These are phyloP conservation scores for Anacardium occidentale DNA, from an alignment of 345 rosid genomes.

Conservation along the genomic window DNA sequence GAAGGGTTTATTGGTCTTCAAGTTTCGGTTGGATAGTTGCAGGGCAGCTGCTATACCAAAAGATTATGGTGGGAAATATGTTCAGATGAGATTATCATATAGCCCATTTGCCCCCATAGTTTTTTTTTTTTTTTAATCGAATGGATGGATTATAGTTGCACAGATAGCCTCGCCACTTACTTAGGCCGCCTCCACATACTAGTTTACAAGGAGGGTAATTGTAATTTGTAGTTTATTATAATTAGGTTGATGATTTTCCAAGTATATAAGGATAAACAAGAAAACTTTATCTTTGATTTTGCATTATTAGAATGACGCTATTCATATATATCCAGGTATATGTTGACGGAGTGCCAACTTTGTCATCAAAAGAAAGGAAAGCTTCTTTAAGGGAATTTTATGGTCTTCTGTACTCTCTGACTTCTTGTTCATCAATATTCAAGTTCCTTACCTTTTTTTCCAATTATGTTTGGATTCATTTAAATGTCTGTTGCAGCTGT, in stretches of 20 bases:
- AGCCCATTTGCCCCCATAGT: slow-evolving; percentile 61
- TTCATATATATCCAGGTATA: slow-evolving; percentile 39
- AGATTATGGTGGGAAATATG: slow-evolving; percentile 42
- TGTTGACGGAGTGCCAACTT: slow-evolving; percentile 55
- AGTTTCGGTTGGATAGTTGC: slow-evolving; percentile 24
- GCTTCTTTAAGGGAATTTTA: slow-evolving; percentile 65
- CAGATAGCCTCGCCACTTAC: slow-evolving; percentile 49
- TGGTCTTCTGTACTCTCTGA: slow-evolving; percentile 36
- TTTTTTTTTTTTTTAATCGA: slow-evolving; percentile 52
- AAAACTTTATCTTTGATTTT: background rate
- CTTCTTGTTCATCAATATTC: background rate
- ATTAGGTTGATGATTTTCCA: background rate
- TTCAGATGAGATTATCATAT: slow-evolving; percentile 64
- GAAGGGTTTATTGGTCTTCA: background rate
- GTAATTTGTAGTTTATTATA: background rate
- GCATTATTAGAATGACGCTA: slow-evolving; percentile 7
- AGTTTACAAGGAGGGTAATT: slow-evolving; percentile 46
- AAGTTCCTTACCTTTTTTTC: background rate
- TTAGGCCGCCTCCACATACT: slow-evolving; percentile 63
- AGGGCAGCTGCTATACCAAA: slow-evolving; percentile 64
- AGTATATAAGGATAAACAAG: background rate
- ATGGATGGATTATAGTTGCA: slow-evolving; percentile 73
- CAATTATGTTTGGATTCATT: slow-evolving; percentile 11
- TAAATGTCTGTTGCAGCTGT: slow-evolving; percentile 42
- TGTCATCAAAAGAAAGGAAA: slow-evolving; percentile 56